Conservation (phyloP, 345 rosid genomes). For the Hibiscus syriacus region DNA sequence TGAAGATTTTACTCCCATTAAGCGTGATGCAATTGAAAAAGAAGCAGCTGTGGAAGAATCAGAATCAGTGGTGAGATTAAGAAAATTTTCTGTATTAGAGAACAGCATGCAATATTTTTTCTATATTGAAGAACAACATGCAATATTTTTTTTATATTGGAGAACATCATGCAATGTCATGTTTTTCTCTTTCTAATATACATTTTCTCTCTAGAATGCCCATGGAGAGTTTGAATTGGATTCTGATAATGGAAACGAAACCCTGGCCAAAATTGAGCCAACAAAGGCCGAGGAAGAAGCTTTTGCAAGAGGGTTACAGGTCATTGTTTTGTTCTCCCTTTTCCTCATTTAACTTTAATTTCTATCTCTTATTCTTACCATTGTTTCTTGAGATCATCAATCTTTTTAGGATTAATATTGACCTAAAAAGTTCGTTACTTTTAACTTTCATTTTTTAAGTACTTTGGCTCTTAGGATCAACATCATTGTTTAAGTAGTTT, state of each 20-base stretch:
- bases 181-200: conserved; percentile 19
- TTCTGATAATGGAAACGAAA: conserved; percentile 10
- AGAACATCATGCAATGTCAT: conserved; percentile 4
- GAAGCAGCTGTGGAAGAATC: conserved; percentile 30
- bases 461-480: not conserved
- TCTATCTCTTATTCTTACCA: not conserved
- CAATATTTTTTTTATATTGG: no score
- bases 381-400: not conserved
- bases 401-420: not conserved
- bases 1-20: conserved; percentile 27
- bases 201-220: conserved; percentile 40
- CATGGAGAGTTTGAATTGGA: conserved; percentile 56
- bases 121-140: no score
- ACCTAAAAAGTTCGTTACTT: not conserved
- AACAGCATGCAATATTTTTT: no score
- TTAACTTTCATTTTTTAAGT: not conserved
- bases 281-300: conserved; percentile 98
- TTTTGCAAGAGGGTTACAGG: conserved; percentile 86
- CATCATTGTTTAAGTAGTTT: no score
- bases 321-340: not conserved
- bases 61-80: conserved; percentile 54
- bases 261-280: conserved; percentile 66
- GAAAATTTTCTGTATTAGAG: conserved; percentile 8
- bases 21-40: conserved; percentile 25
- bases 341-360: not conserved